Conservation (phyloP, 768 basidiomycete species). For the Suillus clintonianus region DNA sequence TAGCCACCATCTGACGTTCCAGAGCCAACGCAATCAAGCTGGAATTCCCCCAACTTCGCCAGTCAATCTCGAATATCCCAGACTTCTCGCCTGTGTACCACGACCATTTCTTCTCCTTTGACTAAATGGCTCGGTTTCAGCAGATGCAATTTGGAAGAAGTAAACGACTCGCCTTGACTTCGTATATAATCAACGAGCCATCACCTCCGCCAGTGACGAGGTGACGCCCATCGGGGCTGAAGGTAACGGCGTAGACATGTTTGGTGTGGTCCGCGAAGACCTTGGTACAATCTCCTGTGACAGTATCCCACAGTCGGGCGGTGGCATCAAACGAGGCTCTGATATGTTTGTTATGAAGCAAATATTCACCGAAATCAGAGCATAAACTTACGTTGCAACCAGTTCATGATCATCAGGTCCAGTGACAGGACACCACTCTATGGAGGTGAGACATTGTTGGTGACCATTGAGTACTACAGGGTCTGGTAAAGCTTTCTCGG, state of each 20-base stretch:
- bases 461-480: constrained; percentile 60
- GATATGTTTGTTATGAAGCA: neutral
- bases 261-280: constrained; percentile 71
- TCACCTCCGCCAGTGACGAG: constrained; percentile 82
- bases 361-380: neutral
- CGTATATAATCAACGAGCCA: constrained; percentile 73
- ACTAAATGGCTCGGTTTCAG: constrained; percentile 34
- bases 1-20: constrained; percentile 66
- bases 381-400: constrained; percentile 63
- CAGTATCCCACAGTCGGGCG: constrained; percentile 80
- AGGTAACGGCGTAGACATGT: constrained; percentile 71
- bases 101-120: constrained; percentile 54
- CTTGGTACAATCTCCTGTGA: constrained; percentile 72
- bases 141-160: neutral
- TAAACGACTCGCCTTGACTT: constrained; percentile 53
- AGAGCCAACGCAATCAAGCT: constrained; percentile 71
- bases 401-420: constrained; percentile 55
- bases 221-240: constrained; percentile 73
- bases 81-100: constrained; percentile 66
- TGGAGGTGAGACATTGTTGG: constrained; percentile 58
- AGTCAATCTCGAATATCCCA: constrained; percentile 76
- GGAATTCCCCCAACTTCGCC: constrained; percentile 56
- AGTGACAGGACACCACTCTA: constrained; percentile 68
- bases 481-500: constrained; percentile 21
- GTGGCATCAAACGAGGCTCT: constrained; percentile 84